Conservation (phyloP, 2,329 filamentous ascomycete species). For the Pseudopithomyces chartarum region DNA sequence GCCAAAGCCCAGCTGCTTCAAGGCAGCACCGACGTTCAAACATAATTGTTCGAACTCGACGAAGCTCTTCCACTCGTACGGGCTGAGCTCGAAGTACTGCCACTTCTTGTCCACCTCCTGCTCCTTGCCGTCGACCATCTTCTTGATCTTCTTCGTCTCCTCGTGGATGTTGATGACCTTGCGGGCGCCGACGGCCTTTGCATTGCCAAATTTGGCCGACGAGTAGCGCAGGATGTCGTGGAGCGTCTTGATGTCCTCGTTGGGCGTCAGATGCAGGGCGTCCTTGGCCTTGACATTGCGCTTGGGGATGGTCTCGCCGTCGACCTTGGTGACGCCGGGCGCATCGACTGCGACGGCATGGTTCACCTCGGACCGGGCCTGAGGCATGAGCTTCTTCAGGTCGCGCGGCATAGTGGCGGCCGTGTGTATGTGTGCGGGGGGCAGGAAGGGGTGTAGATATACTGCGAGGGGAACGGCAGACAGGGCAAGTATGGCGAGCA, state of each 20-base stretch:
- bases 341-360: conserved; percentile 77
- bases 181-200: conserved; percentile 66
- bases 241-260: conserved; percentile 73
- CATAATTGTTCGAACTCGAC: conserved; percentile 75
- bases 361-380: conserved; percentile 60
- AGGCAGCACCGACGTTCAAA: conserved; percentile 71
- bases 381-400: conserved; percentile 54
- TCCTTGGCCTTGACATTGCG: conserved; percentile 74
- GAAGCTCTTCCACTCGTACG: conserved; percentile 78
- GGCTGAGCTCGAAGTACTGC: conserved; percentile 84
- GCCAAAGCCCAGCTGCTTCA: conserved; percentile 74
- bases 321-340: conserved; percentile 68
- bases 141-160: conserved; percentile 89
- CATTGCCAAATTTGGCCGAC: conserved; percentile 61
- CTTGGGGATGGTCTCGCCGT: conserved; percentile 84
- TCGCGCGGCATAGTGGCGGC: conserved; percentile 41
- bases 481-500: conserved; percentile 19
- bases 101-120: conserved; percentile 86
- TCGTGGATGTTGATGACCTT: conserved; percentile 77
- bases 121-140: conserved; percentile 80
- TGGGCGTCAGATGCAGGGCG: conserved; percentile 68
- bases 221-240: conserved; percentile 78
- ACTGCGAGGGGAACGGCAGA: conserved; percentile 25
- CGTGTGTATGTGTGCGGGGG: conserved; percentile 4
- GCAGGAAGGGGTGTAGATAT: conserved; percentile 10